A percentile compares a stretch with the other conserved stretches of the same genome.
phyloP scores from a whole-genome alignment of 2,329 filamentous ascomycete genomes.

The Ilyonectria mors-panacis region DNA sequence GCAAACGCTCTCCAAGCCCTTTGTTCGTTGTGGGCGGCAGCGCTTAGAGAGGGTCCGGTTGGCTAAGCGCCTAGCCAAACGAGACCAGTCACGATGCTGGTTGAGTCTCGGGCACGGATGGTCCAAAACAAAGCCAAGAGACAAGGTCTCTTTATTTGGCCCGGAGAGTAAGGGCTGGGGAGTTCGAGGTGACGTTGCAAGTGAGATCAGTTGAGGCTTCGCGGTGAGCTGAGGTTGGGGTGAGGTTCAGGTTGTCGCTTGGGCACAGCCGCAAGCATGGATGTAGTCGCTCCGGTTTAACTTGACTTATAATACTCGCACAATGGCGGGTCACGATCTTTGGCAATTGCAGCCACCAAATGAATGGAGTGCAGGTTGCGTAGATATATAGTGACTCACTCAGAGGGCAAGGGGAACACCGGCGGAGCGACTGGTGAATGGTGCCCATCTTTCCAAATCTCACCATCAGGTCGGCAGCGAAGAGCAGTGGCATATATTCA shows the following conservation, averaged over 20 bases:
- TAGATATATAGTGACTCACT: conserved; percentile 48
- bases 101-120: conserved; percentile 30
- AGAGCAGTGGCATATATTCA: conserved; percentile 40
- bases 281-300: conserved; percentile 35
- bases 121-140: conserved; percentile 41
- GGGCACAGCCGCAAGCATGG: conserved; percentile 46
- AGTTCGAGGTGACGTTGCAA: conserved; percentile 28
- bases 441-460: conserved; percentile 47
- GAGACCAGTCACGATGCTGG: conserved; percentile 42
- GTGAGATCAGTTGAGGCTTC: conserved; percentile 30
- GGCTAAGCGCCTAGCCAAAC: conserved; percentile 45
- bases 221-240: conserved; percentile 29
- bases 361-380: conserved; percentile 44
- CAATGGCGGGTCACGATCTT: conserved; percentile 39
- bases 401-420: conserved; percentile 47
- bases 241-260: conserved; percentile 38
- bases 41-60: conserved; percentile 42
- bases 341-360: conserved; percentile 42
- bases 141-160: conserved; percentile 21
- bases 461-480: conserved; percentile 35
- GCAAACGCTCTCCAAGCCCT: conserved; percentile 35
- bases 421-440: conserved; percentile 42
- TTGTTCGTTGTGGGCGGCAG: conserved; percentile 40
- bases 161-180: conserved; percentile 15
- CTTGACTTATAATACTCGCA: conserved; percentile 36